Base-by-base conservation (phyloP, 352 stramenopile genomes). In the Phytophthora nicotianae region DNA sequence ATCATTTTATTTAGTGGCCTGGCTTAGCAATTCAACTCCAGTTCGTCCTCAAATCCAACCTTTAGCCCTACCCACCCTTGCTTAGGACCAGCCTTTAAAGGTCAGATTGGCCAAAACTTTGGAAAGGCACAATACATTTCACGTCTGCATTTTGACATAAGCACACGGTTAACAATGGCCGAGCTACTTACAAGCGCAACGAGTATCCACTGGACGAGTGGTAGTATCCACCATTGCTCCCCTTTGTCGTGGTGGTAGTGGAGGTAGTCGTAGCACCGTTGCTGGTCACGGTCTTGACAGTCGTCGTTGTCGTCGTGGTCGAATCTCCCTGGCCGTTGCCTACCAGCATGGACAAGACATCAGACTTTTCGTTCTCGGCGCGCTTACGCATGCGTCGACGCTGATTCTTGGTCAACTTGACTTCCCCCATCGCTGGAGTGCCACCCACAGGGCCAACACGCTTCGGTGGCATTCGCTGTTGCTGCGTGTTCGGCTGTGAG, bases 401-500 rank as follows among this genome's bases (percentile, higher is more conserved):
- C 71, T 90, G 81, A 66, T 91, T 93, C 74, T 93, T 93, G 41
- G 74, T 88, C 21, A 93, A 68, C 50, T 90, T 91, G 16, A 58
- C 42, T 17, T 72, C 57, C 4, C 64, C 68, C 32, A 75, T 77
- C 4, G 56, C 70, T 3, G 68, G 66, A 0, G 70, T 72, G 9
- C 67, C 70, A 33, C 80, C 83, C 0, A 89, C 70, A 10, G 79
- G 79, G 5, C 56, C 47, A 0, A 47, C 26, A 33, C 23, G 45
- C 35, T 72, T 70, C 4, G 51, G 1, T 4, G 11, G 24, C 40
- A 57, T 65, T 26, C 54, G 48, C 24, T 58, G 58, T 38, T 57
- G 60, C 13, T 60, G 19, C 19, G 50, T 50, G 26, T 63, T 74
- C 16, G 75, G 63, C 14, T 74, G 60, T 4, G 50, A 37, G 21